Evolutionary conservation across 1,284 basidiomycete genomes (phyloP).

Genomic region (Macrocybe sp.): DNA sequence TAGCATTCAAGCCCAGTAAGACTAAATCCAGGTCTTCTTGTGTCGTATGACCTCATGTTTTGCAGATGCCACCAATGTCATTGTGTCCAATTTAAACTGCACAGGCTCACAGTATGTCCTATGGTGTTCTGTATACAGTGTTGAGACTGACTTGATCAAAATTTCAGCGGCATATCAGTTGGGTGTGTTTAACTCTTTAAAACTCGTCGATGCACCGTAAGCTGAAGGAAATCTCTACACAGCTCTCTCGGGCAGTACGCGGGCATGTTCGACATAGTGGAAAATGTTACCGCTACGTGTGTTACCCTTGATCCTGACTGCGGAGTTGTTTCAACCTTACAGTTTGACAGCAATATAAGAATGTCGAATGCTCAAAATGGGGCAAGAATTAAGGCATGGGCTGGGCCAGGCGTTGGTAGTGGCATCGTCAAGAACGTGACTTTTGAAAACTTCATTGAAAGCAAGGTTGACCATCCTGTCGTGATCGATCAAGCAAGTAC

Average conservation of each 20-base stretch:
- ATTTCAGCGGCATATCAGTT: slow-evolving; percentile 53
- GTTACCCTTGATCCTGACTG: neutral
- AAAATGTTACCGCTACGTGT: slow-evolving; percentile 53
- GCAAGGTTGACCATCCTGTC: slow-evolving; percentile 51
- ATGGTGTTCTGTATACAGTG: slow-evolving; percentile 37
- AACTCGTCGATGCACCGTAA: too few species aligned
- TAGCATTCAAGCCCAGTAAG: slow-evolving; percentile 64
- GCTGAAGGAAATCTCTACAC: neutral
- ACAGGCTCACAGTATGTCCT: slow-evolving; percentile 49
- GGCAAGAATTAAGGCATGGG: slow-evolving; percentile 66
- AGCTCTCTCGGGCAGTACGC: slow-evolving; percentile 50
- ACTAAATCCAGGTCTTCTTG: neutral
- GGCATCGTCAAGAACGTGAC: slow-evolving; percentile 58
- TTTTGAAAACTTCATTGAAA: slow-evolving; percentile 43
- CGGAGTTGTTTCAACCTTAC: neutral
- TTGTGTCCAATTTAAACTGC: slow-evolving; percentile 55
- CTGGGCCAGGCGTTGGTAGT: slow-evolving; percentile 53
- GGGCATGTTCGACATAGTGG: slow-evolving; percentile 60
- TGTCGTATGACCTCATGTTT: neutral
- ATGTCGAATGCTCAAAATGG: slow-evolving; percentile 62
- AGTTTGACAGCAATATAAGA: slow-evolving; percentile 38
- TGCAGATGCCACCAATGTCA: slow-evolving; percentile 47
- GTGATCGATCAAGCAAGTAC: slow-evolving; percentile 45
- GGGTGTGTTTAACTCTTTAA: slow-evolving; percentile 27
- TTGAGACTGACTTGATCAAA: slow-evolving; percentile 17